Base-by-base conservation (phyloP, 2,329 filamentous ascomycete genomes). In the Claviceps africana region DNA sequence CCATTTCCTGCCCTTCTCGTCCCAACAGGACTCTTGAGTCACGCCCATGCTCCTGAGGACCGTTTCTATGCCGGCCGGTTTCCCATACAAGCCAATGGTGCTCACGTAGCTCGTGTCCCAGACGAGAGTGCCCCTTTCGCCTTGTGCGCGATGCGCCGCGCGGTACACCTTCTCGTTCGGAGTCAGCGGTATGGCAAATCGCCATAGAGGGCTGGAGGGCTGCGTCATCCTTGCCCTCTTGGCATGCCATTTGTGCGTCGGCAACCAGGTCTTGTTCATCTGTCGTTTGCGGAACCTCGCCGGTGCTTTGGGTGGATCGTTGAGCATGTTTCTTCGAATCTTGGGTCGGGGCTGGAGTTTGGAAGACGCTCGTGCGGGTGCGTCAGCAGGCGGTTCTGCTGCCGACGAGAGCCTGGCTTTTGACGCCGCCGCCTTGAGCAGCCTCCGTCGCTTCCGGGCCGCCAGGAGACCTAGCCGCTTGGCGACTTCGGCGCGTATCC, bases 91-190 rank as follows among this genome's bases (percentile, higher is more conserved):
- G 15, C 83, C 77, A 57, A 97, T 85, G 1, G 88, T 95, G 59
- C 87, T 86, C 72, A 93, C 85, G 64, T 96, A 98, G 65, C 90
- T 97, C 73, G 82, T 87, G 67, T 98, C 93, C 89, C 91, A 97
- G 1, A 83, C 83, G 44, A 97, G 74, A 22, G 85, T 85, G 5
- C 93, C 90, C 57, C 83, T 80, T 50, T 83, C 76, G 30, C 82
- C 82, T 50, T 82, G 80, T 22, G 88, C 84, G 57, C 90, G 81
- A 70, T 97, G 89, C 0, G 88, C 93, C 46, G 88, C 81, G 49
- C 93, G 76, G 64, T 96, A 96, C 50, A 85, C 83, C 72, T 98
- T 98, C 63, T 88, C 83, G 30, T 86, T 94, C 0, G 91, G 88
- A 4, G 86, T 88, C 56, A 95, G 66, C 0, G 90, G 88, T 25